Evolutionary conservation across 495 filamentous ascomycete genomes (phyloP).

Genomic region (Penicillium pulvis): DNA sequence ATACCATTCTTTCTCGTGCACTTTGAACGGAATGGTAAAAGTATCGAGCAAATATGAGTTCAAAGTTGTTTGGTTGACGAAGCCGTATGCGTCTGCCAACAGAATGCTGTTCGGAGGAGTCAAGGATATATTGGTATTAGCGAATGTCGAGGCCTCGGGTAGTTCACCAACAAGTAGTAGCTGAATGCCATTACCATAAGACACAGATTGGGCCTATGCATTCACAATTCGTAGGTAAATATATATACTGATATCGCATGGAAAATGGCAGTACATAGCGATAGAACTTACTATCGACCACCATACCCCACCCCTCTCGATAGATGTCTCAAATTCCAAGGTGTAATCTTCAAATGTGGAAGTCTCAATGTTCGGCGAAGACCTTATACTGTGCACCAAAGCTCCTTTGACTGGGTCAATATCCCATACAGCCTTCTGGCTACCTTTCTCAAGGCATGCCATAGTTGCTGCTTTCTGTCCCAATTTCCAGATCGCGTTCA

Average conservation of each 20-base stretch:
- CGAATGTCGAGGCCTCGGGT: background rate
- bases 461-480: slow-evolving; percentile 8
- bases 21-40: slow-evolving; percentile 5
- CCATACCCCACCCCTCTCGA: slow-evolving; percentile 10
- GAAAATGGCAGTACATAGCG: too few species aligned
- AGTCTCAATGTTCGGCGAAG: slow-evolving; percentile 6
- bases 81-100: slow-evolving; percentile 7
- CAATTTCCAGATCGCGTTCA: slow-evolving; percentile 11
- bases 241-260: background rate
- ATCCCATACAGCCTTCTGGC: background rate
- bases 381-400: slow-evolving; percentile 2
- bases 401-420: slow-evolving; percentile 11
- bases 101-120: slow-evolving; percentile 10
- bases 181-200: background rate
- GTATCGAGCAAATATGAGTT: background rate
- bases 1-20: slow-evolving; percentile 18
- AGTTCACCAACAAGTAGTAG: slow-evolving; percentile 9
- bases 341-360: slow-evolving; percentile 4
- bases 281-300: slow-evolving; percentile 8
- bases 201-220: background rate
- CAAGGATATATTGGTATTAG: slow-evolving; percentile 11
- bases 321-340: slow-evolving; percentile 7
- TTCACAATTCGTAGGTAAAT: background rate
- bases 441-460: slow-evolving; percentile 11
- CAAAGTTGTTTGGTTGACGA: slow-evolving; percentile 16